phyloP scores from a whole-genome alignment of 768 basidiomycete genomes.

The Suillus plorans region DNA sequence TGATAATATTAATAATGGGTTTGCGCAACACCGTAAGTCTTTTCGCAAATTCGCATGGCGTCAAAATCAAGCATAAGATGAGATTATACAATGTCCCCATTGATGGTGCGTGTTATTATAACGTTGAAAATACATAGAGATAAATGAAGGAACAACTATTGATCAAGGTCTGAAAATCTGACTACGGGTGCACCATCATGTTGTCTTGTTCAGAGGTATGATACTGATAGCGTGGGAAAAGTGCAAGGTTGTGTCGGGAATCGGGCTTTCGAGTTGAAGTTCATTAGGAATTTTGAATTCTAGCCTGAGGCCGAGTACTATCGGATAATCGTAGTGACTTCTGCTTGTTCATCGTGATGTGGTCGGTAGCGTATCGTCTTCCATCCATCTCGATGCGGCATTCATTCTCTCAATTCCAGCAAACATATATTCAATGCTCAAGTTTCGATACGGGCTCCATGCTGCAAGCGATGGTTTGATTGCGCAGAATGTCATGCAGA shows the following conservation, averaged over 20 bases:
- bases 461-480: slow-evolving; percentile 98
- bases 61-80: background rate
- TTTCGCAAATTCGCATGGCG: background rate
- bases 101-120: background rate
- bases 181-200: background rate
- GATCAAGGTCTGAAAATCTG: background rate
- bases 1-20: background rate
- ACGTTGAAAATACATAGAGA: background rate
- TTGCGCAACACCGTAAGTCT: background rate
- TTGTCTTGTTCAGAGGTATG: background rate
- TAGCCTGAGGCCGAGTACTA: background rate
- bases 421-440: slow-evolving; percentile 97
- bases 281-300: background rate
- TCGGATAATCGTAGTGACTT: background rate
- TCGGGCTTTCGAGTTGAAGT: background rate
- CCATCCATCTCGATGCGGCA: background rate
- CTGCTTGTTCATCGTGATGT: slow-evolving; percentile 17
- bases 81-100: background rate
- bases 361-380: slow-evolving; percentile 19
- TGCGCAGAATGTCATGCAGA: slow-evolving; percentile 96
- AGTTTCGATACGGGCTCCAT: slow-evolving; percentile 93
- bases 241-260: background rate
- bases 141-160: background rate
- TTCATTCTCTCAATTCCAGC: slow-evolving; percentile 39
- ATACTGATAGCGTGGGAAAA: background rate